A percentile compares a stretch with the other conserved stretches of the same genome.
These are phyloP conservation scores for Calocybe indica DNA, from an alignment of 768 basidiomycete genomes.

Conservation along the genomic window DNA sequence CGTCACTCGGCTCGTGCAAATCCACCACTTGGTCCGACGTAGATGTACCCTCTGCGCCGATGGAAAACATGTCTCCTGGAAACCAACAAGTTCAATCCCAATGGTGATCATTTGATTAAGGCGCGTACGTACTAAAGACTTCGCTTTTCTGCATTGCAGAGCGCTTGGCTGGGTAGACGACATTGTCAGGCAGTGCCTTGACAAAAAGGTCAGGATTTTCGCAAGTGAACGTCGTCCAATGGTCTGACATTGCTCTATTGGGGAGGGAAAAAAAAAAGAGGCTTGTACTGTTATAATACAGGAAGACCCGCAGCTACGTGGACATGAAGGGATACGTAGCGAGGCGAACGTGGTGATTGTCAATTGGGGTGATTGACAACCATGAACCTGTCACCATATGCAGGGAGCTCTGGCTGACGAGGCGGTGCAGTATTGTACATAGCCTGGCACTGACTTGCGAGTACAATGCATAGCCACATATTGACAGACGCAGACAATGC, in stretches of 20 bases:
- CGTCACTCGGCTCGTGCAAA: conserved; percentile 45
- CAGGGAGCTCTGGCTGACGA: background rate
- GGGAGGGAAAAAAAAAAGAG: too few relatives aligned
- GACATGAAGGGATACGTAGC: too few relatives aligned
- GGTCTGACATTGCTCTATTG: conserved; percentile 3
- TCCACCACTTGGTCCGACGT: conserved; percentile 36
- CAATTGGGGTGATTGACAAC: too few relatives aligned
- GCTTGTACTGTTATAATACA: too few relatives aligned
- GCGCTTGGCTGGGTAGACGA: conserved; percentile 44
- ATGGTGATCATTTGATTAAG: conserved; percentile 4
- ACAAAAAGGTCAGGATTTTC: conserved; percentile 50
- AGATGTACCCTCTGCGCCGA: conserved; percentile 33
- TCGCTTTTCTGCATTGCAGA: conserved; percentile 46
- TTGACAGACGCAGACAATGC: conserved; percentile 9
- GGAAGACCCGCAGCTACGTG: too few relatives aligned
- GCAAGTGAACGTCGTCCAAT: conserved; percentile 36
- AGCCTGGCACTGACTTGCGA: conserved; percentile 14
- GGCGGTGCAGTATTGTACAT: too few relatives aligned
- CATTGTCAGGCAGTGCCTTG: conserved; percentile 45
- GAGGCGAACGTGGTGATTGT: too few relatives aligned
- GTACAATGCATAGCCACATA: conserved; percentile 18
- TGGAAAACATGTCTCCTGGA: conserved; percentile 64
- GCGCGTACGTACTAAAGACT: conserved; percentile 49
- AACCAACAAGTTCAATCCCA: conserved; percentile 7
- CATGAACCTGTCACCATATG: background rate